A percentile compares a stretch with the other conserved stretches of the same genome.
phyloP scores from a whole-genome alignment of 306 rosid species.

The Cucurbita argyrosperma region DNA sequence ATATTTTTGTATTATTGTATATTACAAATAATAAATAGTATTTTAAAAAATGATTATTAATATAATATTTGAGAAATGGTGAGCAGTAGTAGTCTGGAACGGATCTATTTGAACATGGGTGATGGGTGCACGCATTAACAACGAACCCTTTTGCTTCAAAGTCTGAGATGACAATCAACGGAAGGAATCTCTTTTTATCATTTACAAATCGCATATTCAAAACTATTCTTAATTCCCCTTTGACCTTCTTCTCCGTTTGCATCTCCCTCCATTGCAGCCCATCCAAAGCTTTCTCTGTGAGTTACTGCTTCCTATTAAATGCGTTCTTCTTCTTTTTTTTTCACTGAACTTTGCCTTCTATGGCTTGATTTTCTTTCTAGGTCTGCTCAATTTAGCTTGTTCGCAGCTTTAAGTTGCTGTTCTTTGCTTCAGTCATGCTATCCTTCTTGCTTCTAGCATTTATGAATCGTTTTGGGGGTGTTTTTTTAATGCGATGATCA shows the following conservation, averaged over 20 bases:
- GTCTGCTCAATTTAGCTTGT: neutral
- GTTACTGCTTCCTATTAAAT: neutral
- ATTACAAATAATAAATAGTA: too few relatives aligned
- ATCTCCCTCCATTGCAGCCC: neutral
- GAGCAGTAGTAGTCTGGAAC: too few relatives aligned
- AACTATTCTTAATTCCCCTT: neutral
- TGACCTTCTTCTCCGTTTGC: neutral
- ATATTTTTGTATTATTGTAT: too few relatives aligned
- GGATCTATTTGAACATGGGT: too few relatives aligned
- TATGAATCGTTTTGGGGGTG: neutral
- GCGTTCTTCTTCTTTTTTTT: neutral
- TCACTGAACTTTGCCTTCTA: neutral
- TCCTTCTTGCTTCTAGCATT: neutral
- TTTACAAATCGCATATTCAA: neutral
- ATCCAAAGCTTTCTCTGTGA: neutral
- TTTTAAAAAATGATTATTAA: too few relatives aligned
- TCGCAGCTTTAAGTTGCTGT: neutral
- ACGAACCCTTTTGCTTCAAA: neutral
- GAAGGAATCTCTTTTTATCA: neutral
- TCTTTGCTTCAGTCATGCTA: neutral
- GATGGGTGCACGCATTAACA: conserved; percentile 2
- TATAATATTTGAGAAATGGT: too few relatives aligned
- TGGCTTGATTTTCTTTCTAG: neutral
- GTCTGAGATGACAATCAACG: neutral
- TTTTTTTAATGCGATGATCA: neutral